Evolutionary conservation across 345 rosid species (phyloP), one percentile per base, ranked within the genome.

Genomic region (Populus alba): DNA sequence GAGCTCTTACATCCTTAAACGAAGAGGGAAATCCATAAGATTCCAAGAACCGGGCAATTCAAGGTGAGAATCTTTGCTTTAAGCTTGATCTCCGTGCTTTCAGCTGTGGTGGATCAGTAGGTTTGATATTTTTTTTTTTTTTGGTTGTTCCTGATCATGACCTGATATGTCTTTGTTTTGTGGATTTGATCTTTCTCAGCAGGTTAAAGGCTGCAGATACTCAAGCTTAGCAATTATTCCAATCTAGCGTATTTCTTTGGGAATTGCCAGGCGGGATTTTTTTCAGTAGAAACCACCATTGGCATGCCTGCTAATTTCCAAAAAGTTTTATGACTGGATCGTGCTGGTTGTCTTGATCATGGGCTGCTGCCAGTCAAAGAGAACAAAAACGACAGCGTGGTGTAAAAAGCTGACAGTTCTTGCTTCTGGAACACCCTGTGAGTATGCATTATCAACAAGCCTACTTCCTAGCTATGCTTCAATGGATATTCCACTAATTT

Each of bases 381-480:
- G 29, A 66, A 31, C 75, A 38, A 82, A 69, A 74, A 23, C 13
- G 27, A 57, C 75, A n/a, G 87, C 86, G 17, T 92, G 97, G n/a
- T 90, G 88, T 20, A 94, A 87, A 78, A 83, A 92, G 77, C 92
- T 94, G 9, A 86, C 82, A 9, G 85, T 88, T 83, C 97, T 92
- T 78, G 91, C 97, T 66, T 81, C 92, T 31, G 91, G 78, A 90
- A 92, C 97, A 75, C 88, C 91, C 55, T 92, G 97, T 92, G 57
- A 87, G 97, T 86, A 39, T 31, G 17, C 57, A 29, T 67, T 38
- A 6, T 31, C 22, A 43, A 65, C 71, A 17, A 63, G 12, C 49
- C 63, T 67, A 25, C 41, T 70, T 25, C 29, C 62, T 59, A 6
- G 68, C 23, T 27, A 27, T 66, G 39, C 31, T 9, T 65, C 18